Base-by-base conservation (phyloP, 148 eudicot genomes). In the Oxyria digyna region DNA sequence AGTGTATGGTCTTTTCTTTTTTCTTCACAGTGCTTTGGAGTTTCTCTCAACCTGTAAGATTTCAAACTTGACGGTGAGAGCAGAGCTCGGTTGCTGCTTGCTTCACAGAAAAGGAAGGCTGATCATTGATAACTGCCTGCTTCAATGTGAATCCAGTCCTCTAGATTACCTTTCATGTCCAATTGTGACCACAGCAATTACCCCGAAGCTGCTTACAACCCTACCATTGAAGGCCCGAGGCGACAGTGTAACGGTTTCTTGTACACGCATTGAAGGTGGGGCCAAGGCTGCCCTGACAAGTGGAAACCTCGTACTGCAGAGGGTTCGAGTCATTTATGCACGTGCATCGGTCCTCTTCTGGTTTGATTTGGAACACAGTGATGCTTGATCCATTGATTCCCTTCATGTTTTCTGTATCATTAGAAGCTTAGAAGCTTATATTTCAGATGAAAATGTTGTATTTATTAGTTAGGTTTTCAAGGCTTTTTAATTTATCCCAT, bases 31-130 rank as follows among this genome's bases (percentile, higher is more conserved):
- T 79, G 98, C 98, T n/a, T 76, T 94, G 89, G 98, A 94, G 86
- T 78, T 90, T 41, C 65, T 83, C 72, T 86, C 97, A n/a, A 84
- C 97, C 8, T 90, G 98, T 82, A 94, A 94, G 74, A 74, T 94
- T 35, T 79, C 92, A 17, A 94, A 94, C 76, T 70, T 94, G 78
- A 94, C 98, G 0, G 98, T 94, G 71, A 88, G 85, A 77, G 83
- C 96, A 3, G 97, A 90, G 76, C 85, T 94, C 3, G 98, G 98
- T 49, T 94, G 97, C 78, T 94, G 98, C 76, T 81, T 94, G 82
- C 97, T 94, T 70, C 97, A 94, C 72, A 74, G 98, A 69, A 88
- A 95, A 27, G 98, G 98, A 57, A 85, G 89, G 82, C 76, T 94
- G 71, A 90, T 85, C 0, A 86, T 94, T 32, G 98, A 94, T 54